A percentile compares a stretch with the other conserved stretches of the same genome.
Evolutionary conservation across 768 basidiomycete genomes (phyloP).

Genomic region (Termitomyces sp.): DNA sequence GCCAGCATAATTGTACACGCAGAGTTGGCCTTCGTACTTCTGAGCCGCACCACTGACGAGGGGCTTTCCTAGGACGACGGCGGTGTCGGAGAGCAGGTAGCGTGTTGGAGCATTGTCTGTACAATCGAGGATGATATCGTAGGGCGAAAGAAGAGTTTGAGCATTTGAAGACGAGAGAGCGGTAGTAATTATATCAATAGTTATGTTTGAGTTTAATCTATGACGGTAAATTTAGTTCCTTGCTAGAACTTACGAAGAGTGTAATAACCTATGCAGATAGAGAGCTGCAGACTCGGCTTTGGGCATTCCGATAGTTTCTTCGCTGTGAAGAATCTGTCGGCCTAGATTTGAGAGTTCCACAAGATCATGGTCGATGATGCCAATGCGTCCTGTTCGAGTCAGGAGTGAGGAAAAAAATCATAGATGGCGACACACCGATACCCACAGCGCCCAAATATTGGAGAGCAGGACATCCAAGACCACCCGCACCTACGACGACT

Average conservation of each 20-base stretch:
- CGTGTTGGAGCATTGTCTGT: constrained; percentile 80
- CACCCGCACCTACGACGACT: constrained; percentile 93
- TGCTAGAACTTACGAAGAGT: neutral
- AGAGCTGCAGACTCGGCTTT: constrained; percentile 82
- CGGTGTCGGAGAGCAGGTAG: constrained; percentile 87
- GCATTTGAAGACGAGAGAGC: constrained; percentile 65
- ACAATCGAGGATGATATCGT: constrained; percentile 16
- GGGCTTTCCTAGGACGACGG: constrained; percentile 58
- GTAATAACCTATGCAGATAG: constrained; percentile 56
- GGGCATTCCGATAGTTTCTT: constrained; percentile 65
- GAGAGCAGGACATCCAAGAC: constrained; percentile 91
- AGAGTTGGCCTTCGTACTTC: constrained; percentile 77
- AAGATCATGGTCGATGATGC: constrained; percentile 16
- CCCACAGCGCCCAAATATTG: constrained; percentile 94
- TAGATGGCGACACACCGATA: constrained; percentile 54
- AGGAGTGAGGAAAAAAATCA: neutral
- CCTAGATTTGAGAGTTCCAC: constrained; percentile 17
- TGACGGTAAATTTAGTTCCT: constrained; percentile 1
- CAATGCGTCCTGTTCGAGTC: neutral
- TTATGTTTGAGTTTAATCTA: constrained; percentile 75
- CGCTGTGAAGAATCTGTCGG: constrained; percentile 83
- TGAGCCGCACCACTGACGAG: constrained; percentile 67
- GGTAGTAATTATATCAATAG: constrained; percentile 46
- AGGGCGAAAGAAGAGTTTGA: constrained; percentile 31
- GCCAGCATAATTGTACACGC: constrained; percentile 63